These are phyloP conservation scores for Nitzschia sp. DNA, from an alignment of 108 stramenopile genomes.

Conservation along the genomic window DNA sequence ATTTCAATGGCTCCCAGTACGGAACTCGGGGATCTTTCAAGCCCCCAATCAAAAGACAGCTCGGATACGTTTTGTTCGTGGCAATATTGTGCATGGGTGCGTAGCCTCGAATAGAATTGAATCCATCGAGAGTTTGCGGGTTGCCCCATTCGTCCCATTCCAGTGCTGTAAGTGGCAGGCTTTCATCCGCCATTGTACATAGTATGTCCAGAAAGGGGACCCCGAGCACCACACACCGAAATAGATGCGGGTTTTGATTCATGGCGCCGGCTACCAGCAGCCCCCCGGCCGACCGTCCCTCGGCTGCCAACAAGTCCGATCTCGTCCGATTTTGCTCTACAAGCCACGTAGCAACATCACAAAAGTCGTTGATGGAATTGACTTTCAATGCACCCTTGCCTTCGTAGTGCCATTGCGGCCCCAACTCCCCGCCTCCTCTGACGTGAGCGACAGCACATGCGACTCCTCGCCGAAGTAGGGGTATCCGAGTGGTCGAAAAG, in stretches of 20 bases:
- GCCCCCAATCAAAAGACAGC: constrained; percentile 85
- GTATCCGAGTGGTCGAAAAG: constrained; percentile 62
- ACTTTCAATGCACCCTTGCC: constrained; percentile 84
- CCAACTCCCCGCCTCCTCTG: constrained; percentile 94
- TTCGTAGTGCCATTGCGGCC: constrained; percentile 80
- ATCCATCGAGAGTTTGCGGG: constrained; percentile 55
- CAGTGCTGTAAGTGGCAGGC: constrained; percentile 75
- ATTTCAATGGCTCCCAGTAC: constrained; percentile 68
- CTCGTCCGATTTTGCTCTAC: constrained; percentile 31
- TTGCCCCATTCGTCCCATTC: constrained; percentile 94
- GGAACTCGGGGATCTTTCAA: constrained; percentile 89
- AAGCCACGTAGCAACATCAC: constrained; percentile 64
- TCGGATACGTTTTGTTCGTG: constrained; percentile 65
- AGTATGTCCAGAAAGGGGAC: constrained; percentile 94
- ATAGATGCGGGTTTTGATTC: constrained; percentile 82
- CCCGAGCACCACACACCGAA: constrained; percentile 76
- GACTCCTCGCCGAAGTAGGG: constrained; percentile 90
- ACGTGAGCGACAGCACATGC: constrained; percentile 94
- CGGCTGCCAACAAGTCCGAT: constrained; percentile 43
- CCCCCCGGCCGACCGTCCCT: constrained; percentile 66
- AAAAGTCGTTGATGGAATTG: constrained; percentile 90
- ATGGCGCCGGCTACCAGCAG: constrained; percentile 58
- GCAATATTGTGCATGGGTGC: constrained; percentile 87
- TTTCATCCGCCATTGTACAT: constrained; percentile 66
- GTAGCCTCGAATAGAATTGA: constrained; percentile 70